Conservation (phyloP, 495 filamentous ascomycete species). For the Talaromyces adpressus region DNA sequence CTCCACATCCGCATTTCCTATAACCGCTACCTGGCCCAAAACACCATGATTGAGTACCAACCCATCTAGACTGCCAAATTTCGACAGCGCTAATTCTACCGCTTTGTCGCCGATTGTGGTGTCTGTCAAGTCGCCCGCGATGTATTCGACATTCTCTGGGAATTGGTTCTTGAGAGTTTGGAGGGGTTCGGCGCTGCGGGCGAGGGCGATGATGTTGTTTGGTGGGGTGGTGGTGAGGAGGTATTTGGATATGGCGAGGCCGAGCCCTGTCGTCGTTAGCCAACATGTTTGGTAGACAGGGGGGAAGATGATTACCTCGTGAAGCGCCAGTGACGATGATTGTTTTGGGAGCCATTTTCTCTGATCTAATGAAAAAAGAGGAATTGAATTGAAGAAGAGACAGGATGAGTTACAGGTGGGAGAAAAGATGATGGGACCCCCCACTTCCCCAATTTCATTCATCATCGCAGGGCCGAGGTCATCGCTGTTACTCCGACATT, state of each 20-base stretch:
- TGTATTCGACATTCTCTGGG: slow-evolving; percentile 56
- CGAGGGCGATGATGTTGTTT: slow-evolving; percentile 69
- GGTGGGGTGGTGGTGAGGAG: slow-evolving; percentile 53
- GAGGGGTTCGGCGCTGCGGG: slow-evolving; percentile 61
- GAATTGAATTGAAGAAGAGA: not conserved
- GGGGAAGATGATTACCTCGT: slow-evolving; percentile 36
- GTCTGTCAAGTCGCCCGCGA: slow-evolving; percentile 73
- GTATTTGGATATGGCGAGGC: slow-evolving; percentile 66
- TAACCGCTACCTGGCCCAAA: slow-evolving; percentile 66
- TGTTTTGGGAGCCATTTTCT: slow-evolving; percentile 42
- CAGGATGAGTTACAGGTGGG: not conserved
- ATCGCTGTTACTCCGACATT: not conserved
- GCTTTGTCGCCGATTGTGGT: slow-evolving; percentile 52
- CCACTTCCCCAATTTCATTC: not conserved
- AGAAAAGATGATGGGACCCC: not conserved
- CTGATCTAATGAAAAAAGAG: not conserved
- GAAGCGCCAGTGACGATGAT: slow-evolving; percentile 60
- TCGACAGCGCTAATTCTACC: slow-evolving; percentile 53
- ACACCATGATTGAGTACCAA: slow-evolving; percentile 85
- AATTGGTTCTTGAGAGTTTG: slow-evolving; percentile 59
- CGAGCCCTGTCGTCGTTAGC: slow-evolving; percentile 52
- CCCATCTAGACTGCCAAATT: slow-evolving; percentile 72
- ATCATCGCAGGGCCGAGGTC: not conserved
- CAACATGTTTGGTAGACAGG: not conserved
- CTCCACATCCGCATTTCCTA: slow-evolving; percentile 55